Evolutionary conservation across 768 basidiomycete species (phyloP).

Genomic region (Clitopilus passeckerianus): DNA sequence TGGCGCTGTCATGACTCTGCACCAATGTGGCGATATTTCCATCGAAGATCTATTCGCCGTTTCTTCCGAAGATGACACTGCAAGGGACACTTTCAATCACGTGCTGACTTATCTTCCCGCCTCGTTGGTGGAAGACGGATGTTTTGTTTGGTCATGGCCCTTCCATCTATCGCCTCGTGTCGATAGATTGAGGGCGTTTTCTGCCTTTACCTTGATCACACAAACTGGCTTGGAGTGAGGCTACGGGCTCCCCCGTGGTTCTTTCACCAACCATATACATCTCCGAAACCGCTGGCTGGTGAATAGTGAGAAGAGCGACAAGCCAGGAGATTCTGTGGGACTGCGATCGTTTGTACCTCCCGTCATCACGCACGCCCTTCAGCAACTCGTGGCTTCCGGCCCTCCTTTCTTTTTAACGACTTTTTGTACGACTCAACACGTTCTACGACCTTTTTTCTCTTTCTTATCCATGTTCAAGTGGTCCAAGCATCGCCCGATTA

Average conservation of each 20-base stretch:
- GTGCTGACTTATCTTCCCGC: conserved; percentile 11
- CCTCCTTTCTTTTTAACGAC: conserved; percentile 18
- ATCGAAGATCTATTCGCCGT: neutral
- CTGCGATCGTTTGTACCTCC: conserved; percentile 11
- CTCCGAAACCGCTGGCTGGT: conserved; percentile 17
- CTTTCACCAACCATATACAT: conserved; percentile 23
- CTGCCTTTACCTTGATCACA: conserved; percentile 17
- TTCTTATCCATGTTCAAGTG: conserved; percentile 29
- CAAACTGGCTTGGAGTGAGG: conserved; percentile 20
- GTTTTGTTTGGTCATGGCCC: conserved; percentile 14
- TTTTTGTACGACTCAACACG: conserved; percentile 15
- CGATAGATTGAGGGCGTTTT: conserved; percentile 10
- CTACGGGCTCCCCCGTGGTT: conserved; percentile 22
- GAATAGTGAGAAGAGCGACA: conserved; percentile 14
- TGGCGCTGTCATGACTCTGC: neutral
- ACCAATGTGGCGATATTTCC: neutral
- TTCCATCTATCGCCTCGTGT: conserved; percentile 28
- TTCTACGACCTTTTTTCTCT: conserved; percentile 11
- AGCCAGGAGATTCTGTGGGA: conserved; percentile 10
- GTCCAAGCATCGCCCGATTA: conserved; percentile 16
- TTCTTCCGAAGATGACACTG: neutral
- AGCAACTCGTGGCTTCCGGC: conserved; percentile 27
- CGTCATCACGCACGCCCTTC: conserved; percentile 15
- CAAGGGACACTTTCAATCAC: conserved; percentile 10
- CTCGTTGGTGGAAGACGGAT: conserved; percentile 7